Conservation (phyloP, 345 rosid species). For the Geranium rotundifolium region DNA sequence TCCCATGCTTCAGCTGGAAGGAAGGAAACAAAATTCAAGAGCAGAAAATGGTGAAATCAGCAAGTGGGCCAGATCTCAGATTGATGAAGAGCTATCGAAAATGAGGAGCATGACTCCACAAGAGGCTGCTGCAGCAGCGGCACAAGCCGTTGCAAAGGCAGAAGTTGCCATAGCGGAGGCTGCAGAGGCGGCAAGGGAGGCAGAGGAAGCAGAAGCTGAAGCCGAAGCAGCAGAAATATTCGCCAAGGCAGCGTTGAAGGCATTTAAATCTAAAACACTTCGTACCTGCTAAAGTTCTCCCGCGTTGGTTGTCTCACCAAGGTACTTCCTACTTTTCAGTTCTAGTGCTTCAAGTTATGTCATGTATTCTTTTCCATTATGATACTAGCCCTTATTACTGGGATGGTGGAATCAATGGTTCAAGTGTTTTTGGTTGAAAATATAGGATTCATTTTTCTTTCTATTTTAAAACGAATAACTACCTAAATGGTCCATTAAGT, state of each 20-base stretch:
- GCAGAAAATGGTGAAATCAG: constrained; percentile 33
- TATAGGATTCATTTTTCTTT: too few relatives aligned
- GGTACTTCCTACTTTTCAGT: not conserved
- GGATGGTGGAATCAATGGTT: not conserved
- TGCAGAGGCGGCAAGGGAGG: constrained; percentile 90
- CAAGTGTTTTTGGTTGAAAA: too few relatives aligned
- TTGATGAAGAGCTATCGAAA: constrained; percentile 44
- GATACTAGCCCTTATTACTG: not conserved
- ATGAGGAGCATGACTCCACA: constrained; percentile 72
- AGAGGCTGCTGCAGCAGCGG: constrained; percentile 92
- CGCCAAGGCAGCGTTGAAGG: constrained; percentile 67
- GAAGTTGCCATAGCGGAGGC: constrained; percentile 92
- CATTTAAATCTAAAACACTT: constrained; percentile 37
- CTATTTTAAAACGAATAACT: too few relatives aligned
- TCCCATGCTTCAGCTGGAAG: constrained; percentile 38
- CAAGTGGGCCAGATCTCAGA: constrained; percentile 39
- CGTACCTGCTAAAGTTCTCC: constrained; percentile 33
- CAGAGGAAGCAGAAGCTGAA: constrained; percentile 90
- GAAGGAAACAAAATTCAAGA: constrained; percentile 38
- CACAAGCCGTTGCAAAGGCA: constrained; percentile 90
- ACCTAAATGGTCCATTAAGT: too few relatives aligned
- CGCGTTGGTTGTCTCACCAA: constrained; percentile 5
- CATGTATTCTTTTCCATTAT: too few relatives aligned
- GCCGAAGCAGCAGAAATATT: constrained; percentile 88
- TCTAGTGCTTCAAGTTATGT: not conserved